phyloP scores from a whole-genome alignment of 768 basidiomycete genomes.

The Mycena amicta region DNA sequence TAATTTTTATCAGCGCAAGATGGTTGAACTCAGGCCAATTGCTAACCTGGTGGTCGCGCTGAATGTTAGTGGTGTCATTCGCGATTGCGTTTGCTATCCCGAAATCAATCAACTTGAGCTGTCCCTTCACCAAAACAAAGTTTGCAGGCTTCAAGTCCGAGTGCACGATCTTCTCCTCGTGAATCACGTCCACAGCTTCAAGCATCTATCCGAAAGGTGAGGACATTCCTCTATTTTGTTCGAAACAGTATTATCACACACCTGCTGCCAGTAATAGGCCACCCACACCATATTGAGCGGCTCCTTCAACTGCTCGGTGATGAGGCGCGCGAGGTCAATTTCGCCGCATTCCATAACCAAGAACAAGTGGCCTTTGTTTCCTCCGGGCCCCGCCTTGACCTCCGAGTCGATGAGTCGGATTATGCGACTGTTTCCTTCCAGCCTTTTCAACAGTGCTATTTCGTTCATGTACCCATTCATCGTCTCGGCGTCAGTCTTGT shows the following conservation, averaged over 20 bases:
- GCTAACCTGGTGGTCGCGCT: slow-evolving; percentile 88
- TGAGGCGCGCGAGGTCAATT: slow-evolving; percentile 81
- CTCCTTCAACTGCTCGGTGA: slow-evolving; percentile 84
- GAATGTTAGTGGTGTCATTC: slow-evolving; percentile 98
- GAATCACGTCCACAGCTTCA: slow-evolving; percentile 96
- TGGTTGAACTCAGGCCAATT: neutral
- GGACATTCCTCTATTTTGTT: neutral
- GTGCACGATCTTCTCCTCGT: slow-evolving; percentile 98
- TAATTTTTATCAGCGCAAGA: slow-evolving; percentile 30
- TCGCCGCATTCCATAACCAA: slow-evolving; percentile 98
- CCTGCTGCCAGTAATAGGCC: slow-evolving; percentile 97
- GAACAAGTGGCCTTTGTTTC: slow-evolving; percentile 73
- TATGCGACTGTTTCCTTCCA: slow-evolving; percentile 91
- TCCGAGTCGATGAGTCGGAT: slow-evolving; percentile 92
- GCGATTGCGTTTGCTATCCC: slow-evolving; percentile 99
- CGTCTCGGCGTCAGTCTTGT: slow-evolving; percentile 86
- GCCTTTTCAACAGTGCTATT: slow-evolving; percentile 87
- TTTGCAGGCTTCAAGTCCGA: slow-evolving; percentile 98
- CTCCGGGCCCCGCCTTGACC: slow-evolving; percentile 69
- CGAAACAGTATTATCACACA: slow-evolving; percentile 32
- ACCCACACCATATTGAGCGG: slow-evolving; percentile 92
- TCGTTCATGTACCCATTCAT: slow-evolving; percentile 96
- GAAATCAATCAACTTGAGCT: slow-evolving; percentile 97
- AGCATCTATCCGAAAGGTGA: slow-evolving; percentile 71
- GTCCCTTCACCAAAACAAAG: slow-evolving; percentile 93